Base-by-base conservation (phyloP, 164 flowering plant genomes). In the Litsea cubeba region DNA sequence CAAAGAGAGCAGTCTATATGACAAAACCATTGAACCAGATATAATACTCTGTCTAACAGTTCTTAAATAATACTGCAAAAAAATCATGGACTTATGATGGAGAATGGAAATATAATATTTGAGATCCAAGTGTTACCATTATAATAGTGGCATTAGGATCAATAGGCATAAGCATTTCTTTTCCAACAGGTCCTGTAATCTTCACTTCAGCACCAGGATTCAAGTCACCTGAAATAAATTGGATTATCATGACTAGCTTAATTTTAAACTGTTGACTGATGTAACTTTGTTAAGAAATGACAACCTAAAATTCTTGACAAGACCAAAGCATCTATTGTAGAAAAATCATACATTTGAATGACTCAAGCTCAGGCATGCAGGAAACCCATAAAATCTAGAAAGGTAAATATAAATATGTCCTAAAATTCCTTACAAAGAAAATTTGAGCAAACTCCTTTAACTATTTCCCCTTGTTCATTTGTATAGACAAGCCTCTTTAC, bases 371-470 rank as follows among this genome's bases (percentile, higher is more conserved):
- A 23, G 5, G 17, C 4, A 63, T 24, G 28, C 66, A 63, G 24
- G 20, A 54, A 17, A 54, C 60, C n/a, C 14, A 63, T 1, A 66
- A 64, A 66, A 66, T 15, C 40, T 66, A 32, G 32, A 28, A 28
- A 18, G 46, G 35, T 3, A 30, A 28, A 30, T 30, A 28, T 2
- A 70, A 75, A 22, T 62, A 18, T 40, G 46, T 10, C 22, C 3
- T 8, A 10, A 50, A 17, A 68, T 26, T 68, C 51, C 93, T 89
- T 85, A 95, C 99, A 93, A 76, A 93, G 83, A 83, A 89, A 95
- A 82, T 95, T 95, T 76, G 99, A 93, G 88, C 99, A 92, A 70
- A 95, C 98, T 84, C 99, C 99, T 83, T 93, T 92, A 23, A 95
- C 97, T 65, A 83, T 54, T 75, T 95, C 99, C 70, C 99, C 99